Conservation (phyloP, 1,284 basidiomycete genomes). For the Cutaneotrichosporon dermatis region DNA sequence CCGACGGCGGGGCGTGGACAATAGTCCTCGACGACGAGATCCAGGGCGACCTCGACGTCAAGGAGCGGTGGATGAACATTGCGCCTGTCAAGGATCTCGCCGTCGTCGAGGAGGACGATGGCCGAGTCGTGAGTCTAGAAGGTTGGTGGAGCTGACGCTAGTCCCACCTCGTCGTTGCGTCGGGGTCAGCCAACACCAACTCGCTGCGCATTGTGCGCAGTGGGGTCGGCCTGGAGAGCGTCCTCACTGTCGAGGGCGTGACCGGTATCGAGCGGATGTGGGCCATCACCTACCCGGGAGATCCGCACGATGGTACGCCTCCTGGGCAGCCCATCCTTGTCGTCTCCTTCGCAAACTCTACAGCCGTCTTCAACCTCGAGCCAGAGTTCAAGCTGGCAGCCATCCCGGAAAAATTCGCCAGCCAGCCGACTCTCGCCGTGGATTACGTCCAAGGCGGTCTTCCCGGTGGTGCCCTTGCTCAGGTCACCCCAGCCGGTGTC, state of each 20-base stretch:
- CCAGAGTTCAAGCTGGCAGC: conserved; percentile 42
- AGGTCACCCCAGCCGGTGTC: conserved; percentile 63
- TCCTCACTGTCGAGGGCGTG: conserved; percentile 61
- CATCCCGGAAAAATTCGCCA: conserved; percentile 40
- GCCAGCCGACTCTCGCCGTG: conserved; percentile 62
- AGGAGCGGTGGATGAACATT: conserved; percentile 70
- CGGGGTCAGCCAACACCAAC: conserved; percentile 75
- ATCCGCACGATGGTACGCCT: neutral
- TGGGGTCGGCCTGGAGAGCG: conserved; percentile 75
- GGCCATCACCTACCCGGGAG: conserved; percentile 40
- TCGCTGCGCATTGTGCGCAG: conserved; percentile 76
- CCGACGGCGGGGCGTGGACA: conserved; percentile 49
- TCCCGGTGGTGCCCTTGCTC: conserved; percentile 52
- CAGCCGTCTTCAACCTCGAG: conserved; percentile 43
- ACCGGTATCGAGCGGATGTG: conserved; percentile 61
- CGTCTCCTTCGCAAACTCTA: conserved; percentile 22
- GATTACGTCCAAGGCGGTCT: conserved; percentile 48
- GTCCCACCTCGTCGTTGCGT: conserved; percentile 82
- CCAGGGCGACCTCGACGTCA: conserved; percentile 52
- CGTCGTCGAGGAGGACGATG: conserved; percentile 68
- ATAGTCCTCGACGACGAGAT: conserved; percentile 30
- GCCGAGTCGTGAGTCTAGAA: conserved; percentile 60
- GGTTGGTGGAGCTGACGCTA: conserved; percentile 33
- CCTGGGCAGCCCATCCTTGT: conserved; percentile 20
- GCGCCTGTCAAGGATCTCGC: conserved; percentile 84